Base-by-base conservation (phyloP, 768 basidiomycete genomes). In the Pulveroboletus ravenelii region DNA sequence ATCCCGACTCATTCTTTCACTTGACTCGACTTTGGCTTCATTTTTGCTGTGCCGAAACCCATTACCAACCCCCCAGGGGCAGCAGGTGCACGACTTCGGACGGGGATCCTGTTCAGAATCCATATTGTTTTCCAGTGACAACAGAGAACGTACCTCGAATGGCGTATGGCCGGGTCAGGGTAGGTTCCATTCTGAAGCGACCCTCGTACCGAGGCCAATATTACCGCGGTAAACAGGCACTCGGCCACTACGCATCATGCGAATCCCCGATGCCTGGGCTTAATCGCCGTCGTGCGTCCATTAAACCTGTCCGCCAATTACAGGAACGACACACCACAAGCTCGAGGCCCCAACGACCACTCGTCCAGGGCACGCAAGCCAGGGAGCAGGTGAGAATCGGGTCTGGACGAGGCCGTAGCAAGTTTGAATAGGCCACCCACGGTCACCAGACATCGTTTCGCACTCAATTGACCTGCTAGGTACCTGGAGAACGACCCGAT, bases 31-130 rank as follows among this genome's bases (percentile, higher is more conserved):
- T 37, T 35, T 38, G 47, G 6, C 23, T 46, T 52, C 55, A 48
- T 52, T 48, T 27, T 31, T 34, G 41, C 47, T 50, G 48, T 17
- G 53, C 55, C 57, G 45, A 60, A 44, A 32, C 32, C 44, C 29
- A 43, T 25, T 32, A 35, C 31, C 29, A 40, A 41, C 39, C 46
- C 32, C 37, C 42, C 32, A 20, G 41, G 51, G 45, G 25, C 38
- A 37, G 32, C 44, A 13, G 13, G 32, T 6, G 13, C 35, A 17
- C 46, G 41, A 53, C 46, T 39, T 47, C 27, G 48, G 30, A 41
- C 41, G 59, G 52, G 48, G 47, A 66, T 63, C 64, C 58, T n/a
- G 45, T 51, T 61, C 61, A 54, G 64, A 63, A 64, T 51, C 34
- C 47, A 41, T 43, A 20, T 32, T 25, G 64, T 64, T 59, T 32